A percentile compares a stretch with the other conserved stretches of the same genome.
phyloP scores from a whole-genome alignment of 1,284 basidiomycete genomes.

The Anthracocystis walkeri region DNA sequence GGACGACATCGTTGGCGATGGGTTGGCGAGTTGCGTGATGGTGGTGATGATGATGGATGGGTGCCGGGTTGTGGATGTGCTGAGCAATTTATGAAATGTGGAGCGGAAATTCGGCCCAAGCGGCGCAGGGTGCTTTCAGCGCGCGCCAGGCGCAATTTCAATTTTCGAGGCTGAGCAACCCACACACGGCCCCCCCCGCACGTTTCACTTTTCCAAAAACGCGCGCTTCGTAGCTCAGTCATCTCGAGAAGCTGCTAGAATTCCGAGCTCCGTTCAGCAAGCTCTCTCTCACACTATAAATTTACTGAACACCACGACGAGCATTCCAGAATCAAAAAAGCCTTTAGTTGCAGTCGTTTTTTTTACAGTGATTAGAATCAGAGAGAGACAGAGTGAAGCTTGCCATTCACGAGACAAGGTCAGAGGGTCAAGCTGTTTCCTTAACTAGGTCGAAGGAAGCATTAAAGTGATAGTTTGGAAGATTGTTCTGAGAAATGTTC shows the following conservation, averaged over 20 bases:
- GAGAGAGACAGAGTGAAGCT: no score
- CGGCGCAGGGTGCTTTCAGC: background rate
- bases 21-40: background rate
- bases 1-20: slow-evolving; percentile 14
- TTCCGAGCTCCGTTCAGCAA: background rate
- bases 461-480: no score
- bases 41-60: slow-evolving; percentile 6
- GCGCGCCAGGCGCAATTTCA: background rate
- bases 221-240: background rate
- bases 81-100: slow-evolving; percentile 1
- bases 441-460: no score
- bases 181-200: background rate
- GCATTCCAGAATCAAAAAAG: background rate
- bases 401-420: no score
- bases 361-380: no score
- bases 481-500: no score
- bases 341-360: no score
- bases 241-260: slow-evolving; percentile 5
- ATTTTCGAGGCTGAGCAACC: slow-evolving; percentile 2
- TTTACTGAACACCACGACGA: background rate
- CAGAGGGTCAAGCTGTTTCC: no score
- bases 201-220: background rate
- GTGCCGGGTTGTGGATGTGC: no score
- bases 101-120: slow-evolving; percentile 4
- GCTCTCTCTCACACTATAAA: background rate